Evolutionary conservation across 2,329 filamentous ascomycete species (phyloP).

Genomic region (Pyricularia sp.): DNA sequence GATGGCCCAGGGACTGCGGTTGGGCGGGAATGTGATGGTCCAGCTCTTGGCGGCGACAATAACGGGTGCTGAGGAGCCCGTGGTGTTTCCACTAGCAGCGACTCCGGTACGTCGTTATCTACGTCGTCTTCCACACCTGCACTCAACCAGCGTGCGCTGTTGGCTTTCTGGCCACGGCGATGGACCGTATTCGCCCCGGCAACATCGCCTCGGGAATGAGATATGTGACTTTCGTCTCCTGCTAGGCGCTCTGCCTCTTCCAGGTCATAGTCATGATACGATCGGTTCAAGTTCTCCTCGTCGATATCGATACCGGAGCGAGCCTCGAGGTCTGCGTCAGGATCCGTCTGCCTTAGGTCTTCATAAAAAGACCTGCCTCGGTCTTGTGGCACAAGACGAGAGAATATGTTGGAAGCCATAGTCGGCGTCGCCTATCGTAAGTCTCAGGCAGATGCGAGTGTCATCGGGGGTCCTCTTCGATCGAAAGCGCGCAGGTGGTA

Average conservation of each 20-base stretch:
- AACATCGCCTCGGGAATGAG: slow-evolving; percentile 12
- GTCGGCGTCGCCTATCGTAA: neutral
- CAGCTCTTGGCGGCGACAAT: slow-evolving; percentile 8
- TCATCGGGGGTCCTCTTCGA: neutral
- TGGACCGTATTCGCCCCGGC: neutral
- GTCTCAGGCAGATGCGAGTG: neutral
- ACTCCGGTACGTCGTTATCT: slow-evolving; percentile 51
- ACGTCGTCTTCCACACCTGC: slow-evolving; percentile 29
- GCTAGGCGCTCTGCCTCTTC: slow-evolving; percentile 28
- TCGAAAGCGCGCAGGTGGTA: neutral
- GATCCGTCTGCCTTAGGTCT: slow-evolving; percentile 28
- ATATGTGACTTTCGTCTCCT: slow-evolving; percentile 32
- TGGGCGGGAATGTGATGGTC: slow-evolving; percentile 10
- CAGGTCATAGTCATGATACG: slow-evolving; percentile 37
- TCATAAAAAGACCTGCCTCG: slow-evolving; percentile 35
- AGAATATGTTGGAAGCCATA: slow-evolving; percentile 37
- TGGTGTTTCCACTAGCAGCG: slow-evolving; percentile 45
- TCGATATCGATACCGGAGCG: slow-evolving; percentile 31
- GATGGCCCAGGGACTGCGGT: slow-evolving; percentile 26
- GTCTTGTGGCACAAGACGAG: slow-evolving; percentile 24
- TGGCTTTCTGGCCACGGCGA: neutral
- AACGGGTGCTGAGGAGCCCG: slow-evolving; percentile 12
- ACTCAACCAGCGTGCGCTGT: slow-evolving; percentile 10
- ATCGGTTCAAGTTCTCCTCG: slow-evolving; percentile 38
- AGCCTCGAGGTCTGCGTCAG: slow-evolving; percentile 26